Evolutionary conservation across 2,329 filamentous ascomycete species (phyloP).

Genomic region (Dothideomycetidae sp.): DNA sequence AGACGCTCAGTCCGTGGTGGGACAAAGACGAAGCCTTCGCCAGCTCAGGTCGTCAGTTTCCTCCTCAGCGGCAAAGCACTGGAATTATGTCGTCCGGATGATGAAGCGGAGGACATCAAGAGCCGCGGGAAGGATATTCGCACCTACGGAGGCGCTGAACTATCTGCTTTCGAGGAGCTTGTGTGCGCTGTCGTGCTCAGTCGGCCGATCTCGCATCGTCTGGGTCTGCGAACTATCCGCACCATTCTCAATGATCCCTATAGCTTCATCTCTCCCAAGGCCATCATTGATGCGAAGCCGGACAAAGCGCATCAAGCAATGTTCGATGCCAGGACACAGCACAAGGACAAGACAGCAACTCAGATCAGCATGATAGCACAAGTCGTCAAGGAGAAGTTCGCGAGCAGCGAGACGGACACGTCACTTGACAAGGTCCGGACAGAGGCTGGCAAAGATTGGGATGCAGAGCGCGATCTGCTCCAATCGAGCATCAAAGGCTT

Average conservation of each 20-base stretch:
- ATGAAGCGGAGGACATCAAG: constrained; percentile 21
- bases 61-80: constrained; percentile 20
- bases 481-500: constrained; percentile 28
- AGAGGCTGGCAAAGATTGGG: constrained; percentile 19
- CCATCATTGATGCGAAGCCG: constrained; percentile 24
- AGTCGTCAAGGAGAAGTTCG: constrained; percentile 21
- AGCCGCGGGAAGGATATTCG: constrained; percentile 15
- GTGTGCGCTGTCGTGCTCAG: constrained; percentile 31
- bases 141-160: constrained; percentile 20
- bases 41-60: constrained; percentile 21
- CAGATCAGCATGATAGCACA: constrained; percentile 25
- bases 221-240: constrained; percentile 30
- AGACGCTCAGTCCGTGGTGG: constrained; percentile 19
- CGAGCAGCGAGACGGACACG: constrained; percentile 20
- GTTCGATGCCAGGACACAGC: constrained; percentile 30
- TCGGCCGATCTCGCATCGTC: constrained; percentile 30
- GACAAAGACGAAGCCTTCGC: constrained; percentile 14
- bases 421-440: constrained; percentile 21
- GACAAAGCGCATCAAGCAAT: constrained; percentile 28
- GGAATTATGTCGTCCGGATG: constrained; percentile 21
- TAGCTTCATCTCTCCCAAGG: constrained; percentile 22
- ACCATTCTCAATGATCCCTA: constrained; percentile 33
- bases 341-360: constrained; percentile 32
- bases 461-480: constrained; percentile 20
- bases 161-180: constrained; percentile 32